phyloP scores from a whole-genome alignment of 495 filamentous ascomycete genomes.

The Aspergillus carlsbadensis region DNA sequence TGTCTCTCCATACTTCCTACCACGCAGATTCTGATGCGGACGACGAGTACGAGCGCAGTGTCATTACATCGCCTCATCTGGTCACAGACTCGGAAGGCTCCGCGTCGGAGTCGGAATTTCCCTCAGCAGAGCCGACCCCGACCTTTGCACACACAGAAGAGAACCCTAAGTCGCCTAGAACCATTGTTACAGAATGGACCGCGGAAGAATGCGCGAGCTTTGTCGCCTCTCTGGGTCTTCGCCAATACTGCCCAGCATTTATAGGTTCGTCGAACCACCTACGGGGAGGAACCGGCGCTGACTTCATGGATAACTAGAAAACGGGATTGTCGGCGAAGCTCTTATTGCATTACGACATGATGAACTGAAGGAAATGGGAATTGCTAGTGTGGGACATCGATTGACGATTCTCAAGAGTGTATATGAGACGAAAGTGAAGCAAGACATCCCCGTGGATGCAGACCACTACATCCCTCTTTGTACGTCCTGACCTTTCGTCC shows the following conservation, averaged over 20 bases:
- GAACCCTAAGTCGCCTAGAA: constrained; percentile 67
- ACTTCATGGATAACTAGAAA: constrained; percentile 55
- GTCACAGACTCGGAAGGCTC: constrained; percentile 77
- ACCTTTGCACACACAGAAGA: constrained; percentile 71
- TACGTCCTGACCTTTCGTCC: constrained; percentile 46
- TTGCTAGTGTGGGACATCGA: constrained; percentile 88
- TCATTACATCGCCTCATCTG: constrained; percentile 69
- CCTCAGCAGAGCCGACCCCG: constrained; percentile 82
- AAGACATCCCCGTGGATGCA: constrained; percentile 84
- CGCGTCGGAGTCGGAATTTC: constrained; percentile 76
- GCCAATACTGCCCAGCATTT: constrained; percentile 80
- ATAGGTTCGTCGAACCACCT: constrained; percentile 56
- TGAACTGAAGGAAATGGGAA: constrained; percentile 91
- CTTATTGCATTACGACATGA: constrained; percentile 86
- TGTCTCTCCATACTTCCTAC: constrained; percentile 55
- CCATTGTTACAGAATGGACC: constrained; percentile 85
- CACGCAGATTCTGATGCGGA: constrained; percentile 90
- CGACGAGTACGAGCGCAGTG: constrained; percentile 87
- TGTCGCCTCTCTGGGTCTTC: constrained; percentile 72
- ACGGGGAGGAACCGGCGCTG: neutral
- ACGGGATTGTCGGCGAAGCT: constrained; percentile 90
- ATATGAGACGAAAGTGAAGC: constrained; percentile 90
- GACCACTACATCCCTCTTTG: constrained; percentile 94
- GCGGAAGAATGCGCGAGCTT: constrained; percentile 87
- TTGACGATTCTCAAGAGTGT: constrained; percentile 92